A percentile compares a stretch with the other conserved stretches of the same genome.
These are phyloP conservation scores for Saitozyma sp. DNA, from an alignment of 768 basidiomycete species.

Conservation along the genomic window DNA sequence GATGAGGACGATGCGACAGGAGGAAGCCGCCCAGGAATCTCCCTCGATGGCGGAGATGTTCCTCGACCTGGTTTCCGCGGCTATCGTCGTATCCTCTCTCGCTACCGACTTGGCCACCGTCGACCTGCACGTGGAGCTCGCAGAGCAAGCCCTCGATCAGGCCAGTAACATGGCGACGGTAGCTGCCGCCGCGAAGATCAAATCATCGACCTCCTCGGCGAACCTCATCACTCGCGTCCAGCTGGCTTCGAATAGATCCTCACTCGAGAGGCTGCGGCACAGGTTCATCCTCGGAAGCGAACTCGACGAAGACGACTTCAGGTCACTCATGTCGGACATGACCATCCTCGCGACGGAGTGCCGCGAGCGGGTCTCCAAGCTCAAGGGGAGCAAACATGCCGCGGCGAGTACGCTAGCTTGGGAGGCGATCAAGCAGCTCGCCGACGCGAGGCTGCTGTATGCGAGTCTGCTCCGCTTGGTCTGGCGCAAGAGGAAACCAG, in stretches of 20 bases:
- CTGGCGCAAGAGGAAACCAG: slow-evolving; percentile 38
- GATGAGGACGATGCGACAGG: slow-evolving; percentile 21
- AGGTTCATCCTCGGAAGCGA: slow-evolving; percentile 43
- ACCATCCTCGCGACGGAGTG: slow-evolving; percentile 41
- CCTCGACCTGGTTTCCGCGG: slow-evolving; percentile 37
- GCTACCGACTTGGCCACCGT: slow-evolving; percentile 31
- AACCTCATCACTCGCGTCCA: slow-evolving; percentile 48
- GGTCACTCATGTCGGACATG: slow-evolving; percentile 45
- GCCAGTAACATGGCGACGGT: slow-evolving; percentile 48
- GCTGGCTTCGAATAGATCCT: slow-evolving; percentile 40
- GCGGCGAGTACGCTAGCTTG: slow-evolving; percentile 40
- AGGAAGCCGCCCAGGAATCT: slow-evolving; percentile 27
- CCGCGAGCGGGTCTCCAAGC: slow-evolving; percentile 42
- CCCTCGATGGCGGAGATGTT: slow-evolving; percentile 46
- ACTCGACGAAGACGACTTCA: slow-evolving; percentile 49
- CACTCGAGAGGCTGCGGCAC: slow-evolving; percentile 43
- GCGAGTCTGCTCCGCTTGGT: slow-evolving; percentile 45
- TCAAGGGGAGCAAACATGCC: slow-evolving; percentile 42
- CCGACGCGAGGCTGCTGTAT: slow-evolving; percentile 41
- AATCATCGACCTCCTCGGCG: slow-evolving; percentile 35
- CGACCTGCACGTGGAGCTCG: slow-evolving; percentile 43
- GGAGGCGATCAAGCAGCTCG: slow-evolving; percentile 45
- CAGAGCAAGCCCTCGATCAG: slow-evolving; percentile 50
- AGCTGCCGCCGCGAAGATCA: slow-evolving; percentile 31
- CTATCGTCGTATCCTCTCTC: slow-evolving; percentile 37